Evolutionary conservation across 345 rosid genomes (phyloP).

Genomic region (Salix udensis): DNA sequence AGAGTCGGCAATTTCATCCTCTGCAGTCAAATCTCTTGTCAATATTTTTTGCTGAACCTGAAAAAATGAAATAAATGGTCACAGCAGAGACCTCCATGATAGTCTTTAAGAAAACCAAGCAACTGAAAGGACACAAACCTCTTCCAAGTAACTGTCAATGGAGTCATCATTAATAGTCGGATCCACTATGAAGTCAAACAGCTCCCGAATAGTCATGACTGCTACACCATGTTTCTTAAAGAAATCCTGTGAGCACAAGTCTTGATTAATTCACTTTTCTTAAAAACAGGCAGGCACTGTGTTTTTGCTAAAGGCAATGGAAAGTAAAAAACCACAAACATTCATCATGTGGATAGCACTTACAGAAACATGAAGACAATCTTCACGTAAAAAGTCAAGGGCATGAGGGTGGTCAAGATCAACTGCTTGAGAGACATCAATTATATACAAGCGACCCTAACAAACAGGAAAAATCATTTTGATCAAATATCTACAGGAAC

Average conservation of each 20-base stretch:
- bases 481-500: background rate
- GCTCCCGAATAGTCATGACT: constrained; percentile 87
- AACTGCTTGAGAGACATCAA: constrained; percentile 92
- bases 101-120: background rate
- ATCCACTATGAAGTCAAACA: constrained; percentile 92
- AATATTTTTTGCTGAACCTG: constrained; percentile 75
- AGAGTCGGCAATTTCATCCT: constrained; percentile 90
- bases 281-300: background rate
- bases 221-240: constrained; percentile 89
- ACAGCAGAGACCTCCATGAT: background rate
- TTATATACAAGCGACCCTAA: constrained; percentile 86
- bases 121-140: constrained; percentile 39
- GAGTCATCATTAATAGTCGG: constrained; percentile 73
- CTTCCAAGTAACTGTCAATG: constrained; percentile 79
- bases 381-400: constrained; percentile 89
- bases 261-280: background rate
- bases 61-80: constrained; percentile 2
- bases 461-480: constrained; percentile 1
- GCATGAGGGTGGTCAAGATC: constrained; percentile 96
- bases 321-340: background rate
- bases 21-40: constrained; percentile 59
- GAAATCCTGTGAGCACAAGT: constrained; percentile 52
- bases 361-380: constrained; percentile 91
- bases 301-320: background rate
- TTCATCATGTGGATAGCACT: constrained; percentile 21